Evolutionary conservation across 768 basidiomycete species (phyloP).

Genomic region (Mycena capillaripes): DNA sequence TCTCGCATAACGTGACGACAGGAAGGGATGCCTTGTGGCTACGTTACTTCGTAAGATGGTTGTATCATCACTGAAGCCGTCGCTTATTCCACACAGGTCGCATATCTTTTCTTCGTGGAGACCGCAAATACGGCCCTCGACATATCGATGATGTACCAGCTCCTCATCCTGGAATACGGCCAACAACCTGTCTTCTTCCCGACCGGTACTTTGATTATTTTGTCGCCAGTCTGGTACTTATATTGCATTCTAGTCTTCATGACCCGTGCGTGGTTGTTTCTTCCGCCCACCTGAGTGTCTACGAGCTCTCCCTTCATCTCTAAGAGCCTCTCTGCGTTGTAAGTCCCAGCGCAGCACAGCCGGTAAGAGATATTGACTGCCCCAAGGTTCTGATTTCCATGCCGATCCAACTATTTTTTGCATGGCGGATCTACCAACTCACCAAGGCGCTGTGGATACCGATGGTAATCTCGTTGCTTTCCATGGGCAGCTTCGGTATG

Average conservation of each 20-base stretch:
- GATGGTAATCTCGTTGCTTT: slow-evolving; percentile 13
- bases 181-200: slow-evolving; percentile 31
- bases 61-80: not conserved
- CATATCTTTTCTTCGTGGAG: slow-evolving; percentile 59
- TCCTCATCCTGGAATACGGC: slow-evolving; percentile 60
- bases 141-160: slow-evolving; percentile 62
- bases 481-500: slow-evolving; percentile 1
- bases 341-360: not conserved
- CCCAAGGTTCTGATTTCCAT: slow-evolving; percentile 36
- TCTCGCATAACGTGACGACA: not conserved
- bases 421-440: slow-evolving; percentile 33
- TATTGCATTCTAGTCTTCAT: slow-evolving; percentile 41
- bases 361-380: not conserved
- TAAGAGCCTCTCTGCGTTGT: slow-evolving; percentile 51
- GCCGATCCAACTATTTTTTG: slow-evolving; percentile 37
- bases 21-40: slow-evolving; percentile 59
- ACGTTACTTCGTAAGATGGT: slow-evolving; percentile 54
- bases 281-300: not conserved
- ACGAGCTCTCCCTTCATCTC: no score
- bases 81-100: slow-evolving; percentile 44
- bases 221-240: not conserved
- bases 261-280: slow-evolving; percentile 37
- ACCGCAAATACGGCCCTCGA: slow-evolving; percentile 59
- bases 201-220: slow-evolving; percentile 24
- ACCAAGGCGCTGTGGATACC: slow-evolving; percentile 26